Percentiles rank a stretch among this genome's conserved stretches.
Evolutionary conservation across 164 flowering plant genomes (phyloP).

Genomic region (Malania oleifera): DNA sequence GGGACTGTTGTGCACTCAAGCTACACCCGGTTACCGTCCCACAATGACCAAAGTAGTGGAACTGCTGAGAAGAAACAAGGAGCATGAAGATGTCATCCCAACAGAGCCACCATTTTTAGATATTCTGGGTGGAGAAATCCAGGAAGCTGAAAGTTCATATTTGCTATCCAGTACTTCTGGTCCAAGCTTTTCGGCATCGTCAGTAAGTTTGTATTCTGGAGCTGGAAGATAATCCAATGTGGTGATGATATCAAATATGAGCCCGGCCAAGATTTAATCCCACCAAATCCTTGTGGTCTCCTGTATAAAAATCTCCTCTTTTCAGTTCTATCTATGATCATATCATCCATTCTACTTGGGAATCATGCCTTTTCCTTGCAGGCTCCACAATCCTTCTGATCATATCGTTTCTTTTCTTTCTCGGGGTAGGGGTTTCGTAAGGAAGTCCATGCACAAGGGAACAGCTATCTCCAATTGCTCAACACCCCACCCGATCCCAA

Average conservation of each 20-base stretch:
- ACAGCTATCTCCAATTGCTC: too few species aligned
- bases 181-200: slow-evolving; percentile 5
- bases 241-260: not conserved
- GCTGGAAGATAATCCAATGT: not conserved
- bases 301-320: too few species aligned
- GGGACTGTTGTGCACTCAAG: slow-evolving; percentile 15
- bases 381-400: too few species aligned
- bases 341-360: too few species aligned
- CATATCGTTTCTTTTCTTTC: too few species aligned
- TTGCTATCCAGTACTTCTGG: slow-evolving; percentile 4
- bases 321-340: too few species aligned
- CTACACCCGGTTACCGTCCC: slow-evolving; percentile 9
- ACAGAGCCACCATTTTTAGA: slow-evolving; percentile 20
- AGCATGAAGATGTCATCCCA: not conserved
- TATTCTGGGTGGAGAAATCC: not conserved
- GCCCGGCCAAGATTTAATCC: too few species aligned
- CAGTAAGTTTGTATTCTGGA: slow-evolving; percentile 1
- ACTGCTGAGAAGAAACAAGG: slow-evolving; percentile 1
- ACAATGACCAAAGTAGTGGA: slow-evolving; percentile 15
- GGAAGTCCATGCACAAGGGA: too few species aligned
- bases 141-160: not conserved
- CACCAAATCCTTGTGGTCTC: too few species aligned
- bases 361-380: too few species aligned
- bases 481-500: too few species aligned
- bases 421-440: too few species aligned